Evolutionary conservation across 78 protist genomes (phyloP).

Genomic region (Emiliania huxleyi): DNA sequence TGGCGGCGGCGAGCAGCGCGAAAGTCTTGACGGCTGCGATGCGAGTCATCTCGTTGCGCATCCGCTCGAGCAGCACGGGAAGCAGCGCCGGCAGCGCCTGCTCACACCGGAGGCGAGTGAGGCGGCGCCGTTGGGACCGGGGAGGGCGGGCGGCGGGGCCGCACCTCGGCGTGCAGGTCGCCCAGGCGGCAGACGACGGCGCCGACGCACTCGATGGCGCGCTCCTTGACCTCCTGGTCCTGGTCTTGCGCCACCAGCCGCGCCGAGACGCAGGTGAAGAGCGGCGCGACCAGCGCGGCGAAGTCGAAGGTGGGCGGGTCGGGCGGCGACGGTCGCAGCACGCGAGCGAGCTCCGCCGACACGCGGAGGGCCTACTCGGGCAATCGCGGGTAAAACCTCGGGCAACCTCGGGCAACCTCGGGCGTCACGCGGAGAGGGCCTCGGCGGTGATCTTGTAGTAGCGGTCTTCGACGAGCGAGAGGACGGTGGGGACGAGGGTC

Average conservation of each 20-base stretch:
- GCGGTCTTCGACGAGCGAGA: conserved; percentile 67
- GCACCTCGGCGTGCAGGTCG: neutral
- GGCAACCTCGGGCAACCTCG: too few species aligned
- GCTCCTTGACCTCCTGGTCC: conserved; percentile 94
- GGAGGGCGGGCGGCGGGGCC: too few species aligned
- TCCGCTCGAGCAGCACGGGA: conserved; percentile 69
- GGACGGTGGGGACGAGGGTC: conserved; percentile 36
- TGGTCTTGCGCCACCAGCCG: conserved; percentile 79
- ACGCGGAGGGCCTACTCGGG: too few species aligned
- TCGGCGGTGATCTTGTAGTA: conserved; percentile 79
- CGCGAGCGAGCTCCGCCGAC: neutral
- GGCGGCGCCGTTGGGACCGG: too few species aligned
- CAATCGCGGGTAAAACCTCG: too few species aligned
- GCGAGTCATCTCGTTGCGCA: conserved; percentile 87
- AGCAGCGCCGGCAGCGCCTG: conserved; percentile 20
- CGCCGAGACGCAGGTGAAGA: conserved; percentile 53
- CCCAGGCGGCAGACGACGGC: conserved; percentile 67
- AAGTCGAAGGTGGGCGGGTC: neutral
- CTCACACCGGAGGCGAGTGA: neutral
- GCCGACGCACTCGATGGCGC: conserved; percentile 75
- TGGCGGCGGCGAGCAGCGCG: neutral
- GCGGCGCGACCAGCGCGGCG: neutral
- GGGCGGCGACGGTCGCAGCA: neutral
- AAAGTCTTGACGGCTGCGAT: conserved; percentile 61
- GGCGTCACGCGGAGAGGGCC: conserved; percentile 80